Conservation (phyloP, 768 basidiomycete species). For the Suillus americanus region DNA sequence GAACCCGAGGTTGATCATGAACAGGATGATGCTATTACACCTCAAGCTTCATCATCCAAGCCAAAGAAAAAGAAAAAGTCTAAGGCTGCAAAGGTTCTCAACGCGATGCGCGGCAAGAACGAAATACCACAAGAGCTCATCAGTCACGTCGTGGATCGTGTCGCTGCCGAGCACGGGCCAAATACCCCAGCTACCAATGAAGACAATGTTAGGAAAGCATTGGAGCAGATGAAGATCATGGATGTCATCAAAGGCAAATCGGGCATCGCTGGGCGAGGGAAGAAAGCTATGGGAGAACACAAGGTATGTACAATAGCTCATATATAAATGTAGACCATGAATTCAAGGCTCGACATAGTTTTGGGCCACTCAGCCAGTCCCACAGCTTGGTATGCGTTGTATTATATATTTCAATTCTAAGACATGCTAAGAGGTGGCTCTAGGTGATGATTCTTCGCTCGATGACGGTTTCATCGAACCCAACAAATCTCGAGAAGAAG, state of each 20-base stretch:
- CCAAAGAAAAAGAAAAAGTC: slow-evolving; percentile 93
- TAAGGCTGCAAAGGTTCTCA: slow-evolving; percentile 56
- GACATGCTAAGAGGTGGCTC: not conserved
- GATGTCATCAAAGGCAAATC: slow-evolving; percentile 83
- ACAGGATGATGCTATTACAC: slow-evolving; percentile 14
- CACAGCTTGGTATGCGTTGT: slow-evolving; percentile 63
- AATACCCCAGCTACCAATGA: slow-evolving; percentile 49
- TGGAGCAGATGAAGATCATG: slow-evolving; percentile 81
- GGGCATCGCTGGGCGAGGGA: slow-evolving; percentile 71
- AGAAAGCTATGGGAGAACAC: slow-evolving; percentile 83
- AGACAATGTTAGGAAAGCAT: slow-evolving; percentile 63
- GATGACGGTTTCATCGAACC: slow-evolving; percentile 91
- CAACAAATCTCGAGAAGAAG: slow-evolving; percentile 69
- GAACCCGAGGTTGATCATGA: slow-evolving; percentile 28
- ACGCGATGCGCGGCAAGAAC: slow-evolving; percentile 46
- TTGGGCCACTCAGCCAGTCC: slow-evolving; percentile 97
- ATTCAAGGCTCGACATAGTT: slow-evolving; percentile 51
- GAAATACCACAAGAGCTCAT: slow-evolving; percentile 63
- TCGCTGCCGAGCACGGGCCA: slow-evolving; percentile 55
- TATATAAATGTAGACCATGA: not conserved
- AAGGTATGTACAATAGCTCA: slow-evolving; percentile 55
- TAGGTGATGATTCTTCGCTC: slow-evolving; percentile 62
- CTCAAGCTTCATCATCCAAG: slow-evolving; percentile 39
- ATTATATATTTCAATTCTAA: not conserved
- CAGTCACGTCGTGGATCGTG: slow-evolving; percentile 64